Conservation (phyloP, 805 yeast species). For the Brettanomyces anomalus region DNA sequence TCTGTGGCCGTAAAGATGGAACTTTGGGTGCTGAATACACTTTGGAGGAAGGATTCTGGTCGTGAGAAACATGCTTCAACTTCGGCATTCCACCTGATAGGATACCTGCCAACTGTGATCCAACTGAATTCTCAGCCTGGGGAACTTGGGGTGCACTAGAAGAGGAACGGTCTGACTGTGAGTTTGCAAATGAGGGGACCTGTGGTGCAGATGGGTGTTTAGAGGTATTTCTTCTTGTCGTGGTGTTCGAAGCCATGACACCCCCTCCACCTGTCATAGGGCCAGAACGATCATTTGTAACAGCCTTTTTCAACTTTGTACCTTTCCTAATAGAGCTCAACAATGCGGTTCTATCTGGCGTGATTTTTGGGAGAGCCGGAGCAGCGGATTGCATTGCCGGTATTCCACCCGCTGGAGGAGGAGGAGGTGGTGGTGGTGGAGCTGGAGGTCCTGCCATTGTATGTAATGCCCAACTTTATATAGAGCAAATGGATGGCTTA, state of each 20-base stretch:
- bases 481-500: constrained; percentile 1
- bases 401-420: constrained; percentile 32
- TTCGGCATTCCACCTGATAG: constrained; percentile 80
- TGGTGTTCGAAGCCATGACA: constrained; percentile 21
- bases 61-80: constrained; percentile 35
- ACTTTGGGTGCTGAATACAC: constrained; percentile 9
- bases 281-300: constrained; percentile 58
- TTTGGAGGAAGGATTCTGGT: constrained; percentile 10
- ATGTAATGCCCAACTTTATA: neutral
- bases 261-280: constrained; percentile 27
- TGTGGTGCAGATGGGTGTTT: constrained; percentile 10
- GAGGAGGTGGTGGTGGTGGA: constrained; percentile 43
- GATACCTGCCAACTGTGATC: constrained; percentile 53
- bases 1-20: constrained; percentile 1
- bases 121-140: constrained; percentile 20
- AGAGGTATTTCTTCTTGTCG: constrained; percentile 11
- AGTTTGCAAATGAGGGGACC: constrained; percentile 17
- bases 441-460: constrained; percentile 45
- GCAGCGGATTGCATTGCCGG: constrained; percentile 8
- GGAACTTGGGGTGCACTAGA: constrained; percentile 5
- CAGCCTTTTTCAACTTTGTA: constrained; percentile 46
- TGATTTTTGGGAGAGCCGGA: constrained; percentile 18
- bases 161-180: constrained; percentile 1
- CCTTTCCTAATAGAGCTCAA: constrained; percentile 82
- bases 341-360: constrained; percentile 43